Percentiles rank a stretch among this genome's conserved stretches.
Conservation (phyloP, 225 moss, liverwort and hornwort genomes). For the Marchantia polymorpha region DNA sequence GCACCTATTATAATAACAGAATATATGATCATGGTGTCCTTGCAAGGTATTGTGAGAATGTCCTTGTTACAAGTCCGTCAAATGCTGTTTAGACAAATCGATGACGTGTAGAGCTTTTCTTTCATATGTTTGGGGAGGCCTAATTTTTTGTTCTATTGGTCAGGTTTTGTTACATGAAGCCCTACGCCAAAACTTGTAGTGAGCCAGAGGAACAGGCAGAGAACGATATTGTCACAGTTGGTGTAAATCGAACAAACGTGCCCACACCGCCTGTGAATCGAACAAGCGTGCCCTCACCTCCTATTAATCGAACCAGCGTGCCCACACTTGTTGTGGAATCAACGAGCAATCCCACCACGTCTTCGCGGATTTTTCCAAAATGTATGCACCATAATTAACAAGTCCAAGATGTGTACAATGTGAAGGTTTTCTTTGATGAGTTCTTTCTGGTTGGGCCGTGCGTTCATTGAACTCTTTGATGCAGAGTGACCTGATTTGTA, state of each 20-base stretch:
- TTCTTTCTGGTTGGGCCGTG: neutral
- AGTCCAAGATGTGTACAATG: neutral
- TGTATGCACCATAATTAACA: neutral
- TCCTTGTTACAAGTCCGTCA: no score
- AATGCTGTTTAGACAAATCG: no score
- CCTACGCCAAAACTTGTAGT: slow-evolving; percentile 39
- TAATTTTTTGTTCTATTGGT: neutral
- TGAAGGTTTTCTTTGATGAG: neutral
- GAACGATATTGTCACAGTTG: slow-evolving; percentile 53
- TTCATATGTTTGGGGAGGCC: neutral
- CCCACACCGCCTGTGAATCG: neutral
- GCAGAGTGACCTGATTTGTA: neutral
- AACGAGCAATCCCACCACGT: neutral
- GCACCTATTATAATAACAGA: no score
- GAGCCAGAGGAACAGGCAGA: slow-evolving; percentile 54
- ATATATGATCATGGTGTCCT: no score
- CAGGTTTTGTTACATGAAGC: slow-evolving; percentile 87
- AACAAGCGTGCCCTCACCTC: no score
- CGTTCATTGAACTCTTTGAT: neutral
- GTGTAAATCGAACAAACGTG: slow-evolving; percentile 31
- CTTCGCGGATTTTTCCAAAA: neutral
- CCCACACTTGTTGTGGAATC: neutral
- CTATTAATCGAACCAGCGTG: slow-evolving; percentile 28
- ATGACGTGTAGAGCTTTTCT: neutral
- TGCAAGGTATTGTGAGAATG: no score